Conservation (phyloP, 345 rosid species). For the Euphorbia tirucalli region DNA sequence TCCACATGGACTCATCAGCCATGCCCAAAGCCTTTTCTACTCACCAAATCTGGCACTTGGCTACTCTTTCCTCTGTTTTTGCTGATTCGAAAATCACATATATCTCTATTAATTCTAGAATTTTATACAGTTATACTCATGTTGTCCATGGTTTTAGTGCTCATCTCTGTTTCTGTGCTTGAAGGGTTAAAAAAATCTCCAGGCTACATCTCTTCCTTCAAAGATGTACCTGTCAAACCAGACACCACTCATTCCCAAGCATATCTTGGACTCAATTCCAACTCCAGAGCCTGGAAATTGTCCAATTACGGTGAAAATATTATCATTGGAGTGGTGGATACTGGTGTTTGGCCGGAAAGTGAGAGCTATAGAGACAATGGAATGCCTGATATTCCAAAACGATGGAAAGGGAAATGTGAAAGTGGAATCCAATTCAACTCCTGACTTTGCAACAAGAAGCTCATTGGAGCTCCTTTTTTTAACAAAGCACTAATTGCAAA, state of each 20-base stretch:
- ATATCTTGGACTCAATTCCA: conserved; percentile 18
- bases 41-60: background rate
- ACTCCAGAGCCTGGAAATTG: conserved; percentile 14
- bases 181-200: conserved; percentile 18
- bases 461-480: conserved; percentile 34
- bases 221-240: conserved; percentile 12
- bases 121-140: conserved; percentile 16
- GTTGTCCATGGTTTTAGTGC: conserved; percentile 23
- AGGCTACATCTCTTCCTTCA: conserved; percentile 14
- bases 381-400: conserved; percentile 28
- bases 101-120: conserved; percentile 36
- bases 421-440: conserved; percentile 27
- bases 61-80: background rate
- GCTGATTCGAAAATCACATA: conserved; percentile 33
- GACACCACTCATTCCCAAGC: conserved; percentile 25
- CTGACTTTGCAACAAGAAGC: conserved; percentile 30
- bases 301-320: conserved; percentile 23
- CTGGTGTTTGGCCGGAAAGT: conserved; percentile 39
- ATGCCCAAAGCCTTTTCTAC: conserved; percentile 9
- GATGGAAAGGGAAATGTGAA: conserved; percentile 37
- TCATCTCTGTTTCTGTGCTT: conserved; percentile 14
- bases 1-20: conserved; percentile 1
- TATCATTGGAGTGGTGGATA: conserved; percentile 30
- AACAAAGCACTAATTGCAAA: conserved; percentile 25
- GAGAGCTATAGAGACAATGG: conserved; percentile 33